phyloP scores from a whole-genome alignment of 176 grass and related monocot species.

The Ananas comosus region DNA sequence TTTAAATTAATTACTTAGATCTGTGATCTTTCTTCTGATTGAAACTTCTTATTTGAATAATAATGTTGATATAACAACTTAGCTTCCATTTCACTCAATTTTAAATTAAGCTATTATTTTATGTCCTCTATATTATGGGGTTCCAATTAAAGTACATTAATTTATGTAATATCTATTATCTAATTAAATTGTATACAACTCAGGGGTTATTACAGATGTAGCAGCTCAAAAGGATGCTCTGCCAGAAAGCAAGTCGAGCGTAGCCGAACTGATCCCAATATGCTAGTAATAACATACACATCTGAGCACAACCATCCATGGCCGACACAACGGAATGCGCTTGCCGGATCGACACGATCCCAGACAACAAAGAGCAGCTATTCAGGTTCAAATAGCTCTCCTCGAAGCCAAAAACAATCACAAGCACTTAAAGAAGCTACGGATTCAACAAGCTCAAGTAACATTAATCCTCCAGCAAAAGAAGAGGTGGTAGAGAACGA shows the following conservation, averaged over 20 bases:
- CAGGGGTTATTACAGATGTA: slow-evolving; percentile 98
- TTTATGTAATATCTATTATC: background rate
- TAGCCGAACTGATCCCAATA: slow-evolving; percentile 77
- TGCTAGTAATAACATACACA: slow-evolving; percentile 97
- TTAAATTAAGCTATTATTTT: background rate
- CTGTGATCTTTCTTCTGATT: too few relatives aligned
- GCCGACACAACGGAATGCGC: slow-evolving; percentile 94
- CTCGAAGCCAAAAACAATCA: slow-evolving; percentile 29
- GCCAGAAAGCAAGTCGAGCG: slow-evolving; percentile 98
- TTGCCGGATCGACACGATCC: slow-evolving; percentile 73
- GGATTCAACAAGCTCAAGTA: slow-evolving; percentile 20
- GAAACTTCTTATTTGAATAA: too few relatives aligned
- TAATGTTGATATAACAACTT: too few relatives aligned
- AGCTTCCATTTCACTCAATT: too few relatives aligned
- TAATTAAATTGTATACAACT: slow-evolving; percentile 7
- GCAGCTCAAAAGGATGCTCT: slow-evolving; percentile 93
- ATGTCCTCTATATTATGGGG: background rate
- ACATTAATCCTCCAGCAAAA: slow-evolving; percentile 21
- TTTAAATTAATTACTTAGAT: too few relatives aligned
- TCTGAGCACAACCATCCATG: slow-evolving; percentile 99
- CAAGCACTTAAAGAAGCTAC: slow-evolving; percentile 36
- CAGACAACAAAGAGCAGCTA: slow-evolving; percentile 45
- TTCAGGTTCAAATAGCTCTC: slow-evolving; percentile 33
- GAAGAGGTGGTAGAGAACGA: slow-evolving; percentile 23
- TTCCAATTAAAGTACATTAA: background rate